Evolutionary conservation across 148 eudicot genomes (phyloP), one percentile per base, ranked within the genome.

Genomic region (Simmondsia chinensis): DNA sequence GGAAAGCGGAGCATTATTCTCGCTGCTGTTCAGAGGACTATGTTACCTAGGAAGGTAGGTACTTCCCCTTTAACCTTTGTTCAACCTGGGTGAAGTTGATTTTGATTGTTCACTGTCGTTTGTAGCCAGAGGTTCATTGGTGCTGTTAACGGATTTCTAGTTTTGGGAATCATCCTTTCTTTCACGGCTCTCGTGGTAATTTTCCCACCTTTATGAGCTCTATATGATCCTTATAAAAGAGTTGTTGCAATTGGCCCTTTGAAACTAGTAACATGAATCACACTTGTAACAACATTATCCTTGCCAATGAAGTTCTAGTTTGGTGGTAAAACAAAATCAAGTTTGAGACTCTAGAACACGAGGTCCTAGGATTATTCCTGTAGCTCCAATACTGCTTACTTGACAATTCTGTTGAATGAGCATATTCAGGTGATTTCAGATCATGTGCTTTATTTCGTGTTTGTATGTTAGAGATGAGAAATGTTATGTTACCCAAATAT

Each of bases 51-150:
- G 93, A 71, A 89, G 97, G 97, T 77, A 32, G 37, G 62, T 24
- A 18, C 11, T 50, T 29, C 16, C 17, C 32, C 20, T n/a, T n/a
- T n/a, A n/a, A n/a, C n/a, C 6, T 45, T 56, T 29, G 26, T 34
- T 23, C 35, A 14, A 20, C 20, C 28, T 20, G 17, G 12, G n/a
- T 49, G 32, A 48, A 41, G 28, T 31, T 20, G 21, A 17, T 20
- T 52, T 34, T 22, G 19, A 9, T 10, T 30, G 14, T 43, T 20
- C 19, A 25, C 14, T 14, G 9, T 33, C 36, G 25, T 54, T 36
- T 75, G 76, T 66, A 89, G 97, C 70, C 97, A 84, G 67, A 77
- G 80, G 50, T 19, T 81, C 50, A 72, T 89, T 69, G 97, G 93
- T 34, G 82, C 94, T 33, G 82, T 87, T 31, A 87, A 82, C 63